A percentile compares a stretch with the other conserved stretches of the same genome.
Conservation (phyloP, 352 stramenopile species). For the Globisporangium iwayamae region DNA sequence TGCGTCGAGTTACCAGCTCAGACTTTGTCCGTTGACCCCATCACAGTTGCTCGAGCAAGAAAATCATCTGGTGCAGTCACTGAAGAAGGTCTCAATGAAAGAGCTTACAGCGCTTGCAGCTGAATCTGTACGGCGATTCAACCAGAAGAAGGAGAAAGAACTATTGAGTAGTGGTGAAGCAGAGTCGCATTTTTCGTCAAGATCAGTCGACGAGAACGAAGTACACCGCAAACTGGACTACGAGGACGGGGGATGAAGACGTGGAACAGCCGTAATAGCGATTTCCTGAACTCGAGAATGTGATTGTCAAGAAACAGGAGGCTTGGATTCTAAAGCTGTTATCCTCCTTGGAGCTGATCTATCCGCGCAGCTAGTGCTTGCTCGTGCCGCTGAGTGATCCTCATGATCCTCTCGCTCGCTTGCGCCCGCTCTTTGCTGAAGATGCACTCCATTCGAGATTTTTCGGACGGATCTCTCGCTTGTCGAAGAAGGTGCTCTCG, state of each 20-base stretch:
- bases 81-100: slow-evolving; percentile 50
- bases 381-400: slow-evolving; percentile 70
- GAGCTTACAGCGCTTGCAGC: slow-evolving; percentile 35
- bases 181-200: not conserved
- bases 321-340: slow-evolving; percentile 5
- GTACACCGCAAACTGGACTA: slow-evolving; percentile 22
- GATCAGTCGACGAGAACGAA: not conserved
- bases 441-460: slow-evolving; percentile 53
- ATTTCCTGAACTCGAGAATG: not conserved
- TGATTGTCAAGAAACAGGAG: not conserved
- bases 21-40: slow-evolving; percentile 41
- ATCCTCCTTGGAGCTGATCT: slow-evolving; percentile 8
- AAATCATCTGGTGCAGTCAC: slow-evolving; percentile 37
- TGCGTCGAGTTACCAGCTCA: slow-evolving; percentile 12
- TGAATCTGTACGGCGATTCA: slow-evolving; percentile 25
- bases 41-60: slow-evolving; percentile 36
- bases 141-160: slow-evolving; percentile 19
- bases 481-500: slow-evolving; percentile 61
- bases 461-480: slow-evolving; percentile 32
- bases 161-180: slow-evolving; percentile 1
- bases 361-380: slow-evolving; percentile 40
- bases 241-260: slow-evolving; percentile 9
- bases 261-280: slow-evolving; percentile 16
- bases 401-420: slow-evolving; percentile 82
- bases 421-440: slow-evolving; percentile 66